Percentiles rank a stretch among this genome's conserved stretches.
Conservation (phyloP, 169 alveolate genomes). For the Eimeria falciformis region DNA sequence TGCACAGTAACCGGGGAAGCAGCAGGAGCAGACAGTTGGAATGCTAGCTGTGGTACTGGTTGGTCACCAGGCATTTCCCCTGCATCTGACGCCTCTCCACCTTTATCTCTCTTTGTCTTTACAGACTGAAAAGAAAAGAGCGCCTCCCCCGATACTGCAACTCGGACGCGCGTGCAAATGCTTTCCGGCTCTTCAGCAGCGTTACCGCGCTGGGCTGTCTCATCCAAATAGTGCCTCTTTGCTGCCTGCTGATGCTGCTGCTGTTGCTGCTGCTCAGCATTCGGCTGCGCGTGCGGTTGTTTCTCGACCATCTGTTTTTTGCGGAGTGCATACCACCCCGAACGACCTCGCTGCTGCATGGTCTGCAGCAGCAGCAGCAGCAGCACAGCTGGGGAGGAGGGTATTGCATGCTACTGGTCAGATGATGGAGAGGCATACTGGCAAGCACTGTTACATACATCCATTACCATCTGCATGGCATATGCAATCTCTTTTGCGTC, state of each 20-base stretch:
- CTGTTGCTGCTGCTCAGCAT: background rate
- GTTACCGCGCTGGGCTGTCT: slow-evolving; percentile 1
- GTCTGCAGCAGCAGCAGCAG: slow-evolving; percentile 24
- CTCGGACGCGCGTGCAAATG: background rate
- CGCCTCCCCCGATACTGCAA: background rate
- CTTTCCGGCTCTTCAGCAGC: slow-evolving; percentile 1
- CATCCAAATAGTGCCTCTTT: too few species aligned
- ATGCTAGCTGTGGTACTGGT: too few species aligned
- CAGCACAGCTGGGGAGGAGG: background rate
- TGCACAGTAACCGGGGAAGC: background rate
- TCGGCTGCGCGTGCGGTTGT: background rate
- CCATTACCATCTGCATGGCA: background rate
- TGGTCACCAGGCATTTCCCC: too few species aligned
- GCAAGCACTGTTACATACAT: background rate
- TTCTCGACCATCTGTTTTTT: background rate
- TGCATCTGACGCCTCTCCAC: background rate
- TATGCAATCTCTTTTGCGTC: background rate
- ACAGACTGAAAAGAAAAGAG: background rate
- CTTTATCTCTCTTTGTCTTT: background rate
- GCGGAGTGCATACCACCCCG: slow-evolving; percentile 37
- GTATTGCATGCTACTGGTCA: background rate
- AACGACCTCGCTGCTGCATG: background rate
- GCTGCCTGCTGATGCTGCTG: slow-evolving; percentile 2
- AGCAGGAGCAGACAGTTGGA: background rate
- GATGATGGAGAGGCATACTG: too few species aligned